Base-by-base conservation (phyloP, 1,284 basidiomycete species). In the Boletus semigastroideus region DNA sequence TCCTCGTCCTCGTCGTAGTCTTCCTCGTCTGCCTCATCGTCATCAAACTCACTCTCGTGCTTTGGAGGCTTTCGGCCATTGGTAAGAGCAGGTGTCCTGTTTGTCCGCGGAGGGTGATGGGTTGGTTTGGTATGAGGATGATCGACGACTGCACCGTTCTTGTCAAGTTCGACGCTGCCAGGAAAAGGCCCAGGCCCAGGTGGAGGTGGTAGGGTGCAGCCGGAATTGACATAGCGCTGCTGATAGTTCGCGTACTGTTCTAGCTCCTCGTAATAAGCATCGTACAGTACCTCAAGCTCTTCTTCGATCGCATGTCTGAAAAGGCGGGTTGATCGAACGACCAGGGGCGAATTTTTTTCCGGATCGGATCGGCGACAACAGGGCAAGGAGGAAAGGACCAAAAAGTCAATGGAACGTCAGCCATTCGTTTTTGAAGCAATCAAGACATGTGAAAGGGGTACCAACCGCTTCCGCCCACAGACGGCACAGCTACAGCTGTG, bases 241-340 rank as follows among this genome's bases (percentile, higher is more conserved):
- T 98, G 93, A 76, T 95, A 92, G 74, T 92, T 90, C 72, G 94
- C 95, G 82, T 98, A 98, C 78, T 91, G 87, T 82, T 98, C 92
- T 76, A 99, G 87, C 80, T 98, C 95, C 73, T 97, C 92, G 83
- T 98, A 98, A 83, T 99, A 99, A 77, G 94, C 92, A 80, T 97
- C 94, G 81, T 99, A 98, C 74, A 98, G 87, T 78, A 94, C 92
- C 79, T 98, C 93, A 72, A 99, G 87, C 80, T 99, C 96, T 77
- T 94, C 92, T 80, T 98, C 97, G 76, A 99, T 98, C 63, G 95
- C 94, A 76, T 89, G 86, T 62, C 92, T 93, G n/a, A 68, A 66
- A 44, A 48, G 49, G 41, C 43, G 39, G 56, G 53, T 60, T 46
- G 62, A 36, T 36, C n/a, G 34, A 16, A 36, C n/a, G 34, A 16